Conservation (phyloP, 176 grass and related monocot genomes). For the Pontederia crassipes region DNA sequence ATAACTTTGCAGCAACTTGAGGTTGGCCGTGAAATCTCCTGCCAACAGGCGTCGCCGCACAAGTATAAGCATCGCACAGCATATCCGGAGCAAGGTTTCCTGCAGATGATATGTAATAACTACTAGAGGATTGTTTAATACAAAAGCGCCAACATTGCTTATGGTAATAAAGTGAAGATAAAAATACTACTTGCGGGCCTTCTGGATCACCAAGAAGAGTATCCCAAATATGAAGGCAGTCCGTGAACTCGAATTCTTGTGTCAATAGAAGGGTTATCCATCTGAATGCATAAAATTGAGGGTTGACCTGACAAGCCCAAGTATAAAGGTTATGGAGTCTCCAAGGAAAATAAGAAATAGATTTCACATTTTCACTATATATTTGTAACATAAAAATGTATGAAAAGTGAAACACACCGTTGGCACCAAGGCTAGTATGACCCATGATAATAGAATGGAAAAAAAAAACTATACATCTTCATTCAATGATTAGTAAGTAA, state of each 20-base stretch:
- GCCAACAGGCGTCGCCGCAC: conserved; percentile 85
- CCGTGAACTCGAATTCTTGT: conserved; percentile 79
- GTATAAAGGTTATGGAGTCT: neutral
- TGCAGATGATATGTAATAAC: conserved; percentile 10
- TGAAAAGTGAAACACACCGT: no score
- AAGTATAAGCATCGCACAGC: conserved; percentile 95
- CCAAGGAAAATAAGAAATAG: no score
- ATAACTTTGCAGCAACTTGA: conserved; percentile 94
- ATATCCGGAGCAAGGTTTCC: conserved; percentile 72
- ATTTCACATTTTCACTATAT: no score
- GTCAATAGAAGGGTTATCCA: conserved; percentile 94
- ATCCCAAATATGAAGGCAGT: conserved; percentile 83
- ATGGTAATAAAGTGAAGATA: neutral
- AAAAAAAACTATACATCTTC: no score
- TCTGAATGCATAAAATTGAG: conserved; percentile 97
- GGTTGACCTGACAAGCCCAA: conserved; percentile 56
- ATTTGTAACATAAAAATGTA: no score
- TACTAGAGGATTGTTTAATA: neutral
- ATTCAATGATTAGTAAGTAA: no score
- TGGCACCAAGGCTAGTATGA: no score
- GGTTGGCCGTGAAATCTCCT: conserved; percentile 95
- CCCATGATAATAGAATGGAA: no score
- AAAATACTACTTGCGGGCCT: conserved; percentile 48
- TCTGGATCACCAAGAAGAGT: conserved; percentile 69
- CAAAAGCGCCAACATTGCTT: neutral